Evolutionary conservation across 768 basidiomycete genomes (phyloP), one percentile per base, ranked within the genome.

Genomic region (Coprinellus micaceus): DNA sequence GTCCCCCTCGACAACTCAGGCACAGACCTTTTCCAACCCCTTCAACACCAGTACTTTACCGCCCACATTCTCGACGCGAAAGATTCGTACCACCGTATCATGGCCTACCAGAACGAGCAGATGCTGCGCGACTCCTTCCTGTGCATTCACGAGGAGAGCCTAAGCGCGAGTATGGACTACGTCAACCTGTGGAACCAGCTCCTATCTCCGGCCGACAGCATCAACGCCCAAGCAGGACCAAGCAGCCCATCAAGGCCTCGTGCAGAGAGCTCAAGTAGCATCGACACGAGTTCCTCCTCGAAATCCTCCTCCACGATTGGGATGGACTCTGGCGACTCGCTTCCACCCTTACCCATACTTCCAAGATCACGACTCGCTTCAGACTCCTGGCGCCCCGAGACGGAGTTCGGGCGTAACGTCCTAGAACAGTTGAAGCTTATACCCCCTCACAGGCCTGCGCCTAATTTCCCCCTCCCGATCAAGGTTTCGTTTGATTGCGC

Each of bases 41-140:
- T 45, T 12, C 39, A 36, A 4, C 12, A 21, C 11, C 43, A 47
- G 6, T 45, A 57, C 29, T 45, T 57, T 30, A 52, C 44, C 24
- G 50, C 56, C 21, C 50, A 57, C 28, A 40, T 52, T 17, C 56
- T 57, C 29, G 36, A 39, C 33, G 25, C 56, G 22, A 57, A 52
- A 28, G 56, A 57, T 9, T 17, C 15, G 17, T 57, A 57, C 51
- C 43, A 57, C 30, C 40, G 51, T 37, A 57, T 57, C 24, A 39
- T 39, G 26, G n/a, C 56, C 13, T 57, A 52, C 24, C 56, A 57
- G 24, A 57, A 57, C 33, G 56, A 57, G 25, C 56, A 57, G 24
- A 57, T 39, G 49, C 56, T 57, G 29, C 56, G 56, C 26, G 51
- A 57, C 13, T 57, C 56, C 13, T 57, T 52, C 50, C 48, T 57